Evolutionary conservation across 225 moss, liverwort and hornwort genomes (phyloP).

Genomic region (Bryum argenteum): DNA sequence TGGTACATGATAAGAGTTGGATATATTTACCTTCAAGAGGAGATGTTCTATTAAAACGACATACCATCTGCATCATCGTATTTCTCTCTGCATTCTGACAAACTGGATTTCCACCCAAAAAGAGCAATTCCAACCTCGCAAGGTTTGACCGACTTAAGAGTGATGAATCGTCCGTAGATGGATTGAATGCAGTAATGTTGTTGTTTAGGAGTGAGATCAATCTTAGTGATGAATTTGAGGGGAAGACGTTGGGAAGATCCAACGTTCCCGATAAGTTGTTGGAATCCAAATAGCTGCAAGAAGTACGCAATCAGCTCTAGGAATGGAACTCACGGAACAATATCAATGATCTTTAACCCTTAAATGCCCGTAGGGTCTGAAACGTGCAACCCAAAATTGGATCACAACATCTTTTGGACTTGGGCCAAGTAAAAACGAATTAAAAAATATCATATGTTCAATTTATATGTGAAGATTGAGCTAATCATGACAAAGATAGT

Average conservation of each 20-base stretch:
- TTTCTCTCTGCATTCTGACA: neutral
- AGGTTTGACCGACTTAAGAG: slow-evolving; percentile 19
- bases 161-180: neutral
- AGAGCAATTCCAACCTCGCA: slow-evolving; percentile 18
- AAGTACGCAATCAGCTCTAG: neutral
- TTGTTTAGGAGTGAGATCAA: slow-evolving; percentile 29
- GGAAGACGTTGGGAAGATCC: slow-evolving; percentile 5
- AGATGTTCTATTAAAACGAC: slow-evolving; percentile 23
- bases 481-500: neutral
- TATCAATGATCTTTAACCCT: too few species aligned
- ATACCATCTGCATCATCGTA: slow-evolving; percentile 16
- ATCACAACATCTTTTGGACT: too few species aligned
- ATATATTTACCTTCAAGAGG: slow-evolving; percentile 3
- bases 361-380: too few species aligned
- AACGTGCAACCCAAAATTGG: too few species aligned
- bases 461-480: neutral
- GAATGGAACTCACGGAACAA: too few species aligned
- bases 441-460: neutral
- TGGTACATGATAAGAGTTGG: neutral
- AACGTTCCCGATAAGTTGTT: slow-evolving; percentile 11
- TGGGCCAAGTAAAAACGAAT: too few species aligned
- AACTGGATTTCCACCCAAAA: slow-evolving; percentile 30
- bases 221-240: slow-evolving; percentile 12
- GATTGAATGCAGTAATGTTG: neutral
- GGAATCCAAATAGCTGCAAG: slow-evolving; percentile 16